phyloP scores from a whole-genome alignment of 2,329 filamentous ascomycete species.

The Ophiocordyceps polyrhachis-furcata region DNA sequence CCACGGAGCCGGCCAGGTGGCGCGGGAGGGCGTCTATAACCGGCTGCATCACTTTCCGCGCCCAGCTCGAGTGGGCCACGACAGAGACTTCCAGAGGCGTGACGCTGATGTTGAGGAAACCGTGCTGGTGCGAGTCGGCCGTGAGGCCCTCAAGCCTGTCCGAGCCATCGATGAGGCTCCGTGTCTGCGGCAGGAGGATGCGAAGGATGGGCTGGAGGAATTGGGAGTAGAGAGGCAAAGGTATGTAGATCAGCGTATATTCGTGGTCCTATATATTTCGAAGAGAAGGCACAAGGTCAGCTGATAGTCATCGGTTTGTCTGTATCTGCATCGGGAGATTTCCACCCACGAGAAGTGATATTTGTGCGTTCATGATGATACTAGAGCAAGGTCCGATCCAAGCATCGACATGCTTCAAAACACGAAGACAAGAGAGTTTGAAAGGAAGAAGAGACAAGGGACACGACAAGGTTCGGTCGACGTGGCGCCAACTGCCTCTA shows the following conservation, averaged over 20 bases:
- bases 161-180: conserved; percentile 17
- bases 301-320: not conserved
- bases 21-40: conserved; percentile 44
- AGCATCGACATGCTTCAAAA: too few relatives aligned
- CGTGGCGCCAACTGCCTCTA: not conserved
- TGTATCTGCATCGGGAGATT: not conserved
- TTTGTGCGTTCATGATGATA: conserved; percentile 34
- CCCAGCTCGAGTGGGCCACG: conserved; percentile 64
- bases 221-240: conserved; percentile 54
- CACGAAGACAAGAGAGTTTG: not conserved
- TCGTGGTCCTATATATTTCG: conserved; percentile 51
- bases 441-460: not conserved
- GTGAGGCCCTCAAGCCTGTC: conserved; percentile 27
- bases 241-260: conserved; percentile 80
- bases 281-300: not conserved
- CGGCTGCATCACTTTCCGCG: conserved; percentile 57
- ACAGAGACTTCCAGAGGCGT: conserved; percentile 87
- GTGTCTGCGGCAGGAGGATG: conserved; percentile 52
- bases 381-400: not conserved
- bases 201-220: conserved; percentile 79
- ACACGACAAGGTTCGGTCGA: not conserved
- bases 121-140: conserved; percentile 36
- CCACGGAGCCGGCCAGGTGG: conserved; percentile 34
- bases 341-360: conserved; percentile 32
- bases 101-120: conserved; percentile 84